Evolutionary conservation across 495 filamentous ascomycete genomes (phyloP).

Genomic region (Talaromyces liani): DNA sequence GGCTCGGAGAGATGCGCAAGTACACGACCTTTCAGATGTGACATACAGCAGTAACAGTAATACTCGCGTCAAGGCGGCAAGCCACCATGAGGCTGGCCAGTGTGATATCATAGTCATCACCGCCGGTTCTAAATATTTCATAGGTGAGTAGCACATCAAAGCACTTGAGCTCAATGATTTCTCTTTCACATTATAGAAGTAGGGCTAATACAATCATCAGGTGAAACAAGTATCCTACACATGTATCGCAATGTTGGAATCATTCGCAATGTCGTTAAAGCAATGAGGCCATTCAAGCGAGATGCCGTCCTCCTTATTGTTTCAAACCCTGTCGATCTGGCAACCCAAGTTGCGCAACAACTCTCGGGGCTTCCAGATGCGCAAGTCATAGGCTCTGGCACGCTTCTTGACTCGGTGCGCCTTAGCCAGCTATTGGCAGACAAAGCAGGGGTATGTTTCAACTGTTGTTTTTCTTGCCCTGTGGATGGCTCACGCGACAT

Average conservation of each 20-base stretch:
- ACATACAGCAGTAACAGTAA: constrained; percentile 20
- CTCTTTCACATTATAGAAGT: too few species aligned
- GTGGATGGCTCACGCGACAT: not conserved
- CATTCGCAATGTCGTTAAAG: constrained; percentile 23
- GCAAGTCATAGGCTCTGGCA: constrained; percentile 36
- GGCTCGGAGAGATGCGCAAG: constrained; percentile 31
- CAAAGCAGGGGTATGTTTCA: constrained; percentile 18
- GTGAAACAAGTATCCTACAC: constrained; percentile 31
- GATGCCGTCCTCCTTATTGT: constrained; percentile 35
- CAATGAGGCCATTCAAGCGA: constrained; percentile 28
- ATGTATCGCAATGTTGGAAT: constrained; percentile 34
- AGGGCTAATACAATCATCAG: constrained; percentile 17
- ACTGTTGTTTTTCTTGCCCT: not conserved
- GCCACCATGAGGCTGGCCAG: constrained; percentile 31
- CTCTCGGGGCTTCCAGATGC: constrained; percentile 25
- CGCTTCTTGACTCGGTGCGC: constrained; percentile 31
- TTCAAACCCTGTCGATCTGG: constrained; percentile 40
- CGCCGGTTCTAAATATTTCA: constrained; percentile 28
- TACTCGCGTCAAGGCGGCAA: constrained; percentile 26
- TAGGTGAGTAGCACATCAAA: too few species aligned
- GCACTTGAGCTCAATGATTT: too few species aligned
- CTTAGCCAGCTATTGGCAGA: constrained; percentile 29
- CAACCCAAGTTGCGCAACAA: constrained; percentile 31
- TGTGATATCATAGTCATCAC: constrained; percentile 40
- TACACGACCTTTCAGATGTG: constrained; percentile 37